Percentiles rank a stretch among this genome's conserved stretches.
Evolutionary conservation across 192 early-diverging fungal genomes (phyloP).

Genomic region (Chytriomyces sp.): DNA sequence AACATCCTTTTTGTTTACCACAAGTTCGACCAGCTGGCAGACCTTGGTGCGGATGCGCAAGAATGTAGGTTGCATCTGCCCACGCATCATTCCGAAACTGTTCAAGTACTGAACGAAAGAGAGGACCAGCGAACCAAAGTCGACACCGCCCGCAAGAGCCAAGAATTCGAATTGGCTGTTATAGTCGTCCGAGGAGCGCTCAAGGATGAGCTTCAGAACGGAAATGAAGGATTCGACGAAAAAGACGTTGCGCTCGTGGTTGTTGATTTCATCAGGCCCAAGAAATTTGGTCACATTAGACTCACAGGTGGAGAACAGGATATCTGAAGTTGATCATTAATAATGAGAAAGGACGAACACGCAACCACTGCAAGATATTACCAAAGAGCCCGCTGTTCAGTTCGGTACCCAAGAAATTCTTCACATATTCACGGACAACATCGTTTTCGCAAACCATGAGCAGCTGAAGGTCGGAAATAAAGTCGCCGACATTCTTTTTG

Average conservation of each 20-base stretch:
- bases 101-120: constrained; percentile 76
- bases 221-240: constrained; percentile 70
- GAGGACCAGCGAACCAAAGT: constrained; percentile 71
- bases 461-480: constrained; percentile 73
- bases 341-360: not conserved
- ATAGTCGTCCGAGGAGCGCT: constrained; percentile 57
- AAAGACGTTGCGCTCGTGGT: constrained; percentile 68
- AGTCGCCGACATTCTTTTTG: constrained; percentile 66
- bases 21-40: constrained; percentile 75
- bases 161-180: constrained; percentile 10
- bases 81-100: constrained; percentile 50
- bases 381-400: constrained; percentile 69
- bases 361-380: constrained; percentile 8
- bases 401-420: constrained; percentile 81
- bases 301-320: constrained; percentile 38
- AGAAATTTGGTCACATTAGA: constrained; percentile 65
- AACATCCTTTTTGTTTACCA: constrained; percentile 76
- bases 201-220: constrained; percentile 74
- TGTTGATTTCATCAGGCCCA: constrained; percentile 60
- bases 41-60: constrained; percentile 76
- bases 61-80: constrained; percentile 49
- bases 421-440: constrained; percentile 74
- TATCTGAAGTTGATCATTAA: constrained; percentile 20
- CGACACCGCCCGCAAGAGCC: constrained; percentile 51
- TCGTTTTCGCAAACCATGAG: constrained; percentile 76